Evolutionary conservation across 441 rosid genomes (phyloP), one percentile per base, ranked within the genome.

Genomic region (Pelargonium citronellum): DNA sequence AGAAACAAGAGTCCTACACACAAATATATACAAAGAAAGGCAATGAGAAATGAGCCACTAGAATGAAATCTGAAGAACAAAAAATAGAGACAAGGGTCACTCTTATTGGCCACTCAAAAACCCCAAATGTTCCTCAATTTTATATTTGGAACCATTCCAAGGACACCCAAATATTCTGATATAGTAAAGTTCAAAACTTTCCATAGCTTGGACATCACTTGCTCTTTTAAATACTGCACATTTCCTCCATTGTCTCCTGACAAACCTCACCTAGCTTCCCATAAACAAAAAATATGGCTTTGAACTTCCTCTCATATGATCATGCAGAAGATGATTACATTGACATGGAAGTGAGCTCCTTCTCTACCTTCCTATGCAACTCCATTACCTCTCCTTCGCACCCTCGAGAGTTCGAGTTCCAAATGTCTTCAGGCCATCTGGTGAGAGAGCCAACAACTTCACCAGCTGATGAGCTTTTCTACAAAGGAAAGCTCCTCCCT

Each of bases 401-500:
- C 73, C 77, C 77, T 11, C 69, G 89, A 69, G 93, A 88, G 75
- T 88, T 88, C 17, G 94, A 88, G 78, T 88, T 88, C 77, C 91
- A 88, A 66, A 88, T 85, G 91, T 79, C 87, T 57, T 79, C 83
- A 66, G 37, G 66, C 73, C 65, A 81, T 30, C 67, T 74, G 7
- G 85, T 83, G 34, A 84, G 39, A 71, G 86, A 85, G 68, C 75
- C 77, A 30, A 75, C 86, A 43, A 82, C 85, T 76, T 89, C 94
- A 43, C 94, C 86, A 2, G 94, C 94, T 0, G 94, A 87, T 51
- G 91, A 89, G 44, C 94, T 89, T 60, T 87, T 89, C 79, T 85
- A 89, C 82, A 89, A 85, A 68, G 94, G 94, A 20, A 89, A 85
- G 67, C 91, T 89, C 51, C 90, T 89, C 46, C 94, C 94, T 37